Conservation (phyloP, 768 basidiomycete species). For the Pholiota conissans region DNA sequence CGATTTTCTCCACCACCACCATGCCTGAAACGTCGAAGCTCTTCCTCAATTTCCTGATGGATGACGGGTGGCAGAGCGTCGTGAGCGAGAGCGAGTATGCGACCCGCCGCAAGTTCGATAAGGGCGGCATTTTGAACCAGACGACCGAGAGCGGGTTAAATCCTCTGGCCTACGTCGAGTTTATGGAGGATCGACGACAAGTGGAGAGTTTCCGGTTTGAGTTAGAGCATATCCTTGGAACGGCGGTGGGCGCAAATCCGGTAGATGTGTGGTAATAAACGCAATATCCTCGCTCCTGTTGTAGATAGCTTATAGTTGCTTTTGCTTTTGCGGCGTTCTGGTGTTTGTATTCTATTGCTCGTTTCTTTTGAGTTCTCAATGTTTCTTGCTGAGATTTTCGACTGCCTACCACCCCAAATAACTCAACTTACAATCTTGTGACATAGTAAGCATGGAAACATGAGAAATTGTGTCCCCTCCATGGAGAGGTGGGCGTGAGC, state of each 20-base stretch:
- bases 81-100: slow-evolving; percentile 15
- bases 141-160: slow-evolving; percentile 12
- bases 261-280: slow-evolving; percentile 8
- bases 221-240: slow-evolving; percentile 22
- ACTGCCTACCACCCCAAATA: too few species aligned
- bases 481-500: too few species aligned
- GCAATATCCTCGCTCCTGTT: too few species aligned
- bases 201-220: slow-evolving; percentile 22
- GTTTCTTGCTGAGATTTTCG: too few species aligned
- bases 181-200: slow-evolving; percentile 18
- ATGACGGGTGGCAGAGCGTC: slow-evolving; percentile 19
- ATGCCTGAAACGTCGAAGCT: slow-evolving; percentile 21
- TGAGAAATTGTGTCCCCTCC: too few species aligned
- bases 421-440: too few species aligned
- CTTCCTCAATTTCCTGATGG: slow-evolving; percentile 22
- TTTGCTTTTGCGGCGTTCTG: not conserved
- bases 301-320: not conserved
- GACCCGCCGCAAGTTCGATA: slow-evolving; percentile 18
- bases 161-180: slow-evolving; percentile 15
- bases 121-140: slow-evolving; percentile 17
- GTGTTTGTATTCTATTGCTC: too few species aligned
- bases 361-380: too few species aligned
- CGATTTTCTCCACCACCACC: slow-evolving; percentile 18
- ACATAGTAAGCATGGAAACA: too few species aligned
- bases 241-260: slow-evolving; percentile 19